A percentile compares a stretch with the other conserved stretches of the same genome.
Evolutionary conservation across 495 filamentous ascomycete species (phyloP).

Genomic region (Neurospora tetrasperma): DNA sequence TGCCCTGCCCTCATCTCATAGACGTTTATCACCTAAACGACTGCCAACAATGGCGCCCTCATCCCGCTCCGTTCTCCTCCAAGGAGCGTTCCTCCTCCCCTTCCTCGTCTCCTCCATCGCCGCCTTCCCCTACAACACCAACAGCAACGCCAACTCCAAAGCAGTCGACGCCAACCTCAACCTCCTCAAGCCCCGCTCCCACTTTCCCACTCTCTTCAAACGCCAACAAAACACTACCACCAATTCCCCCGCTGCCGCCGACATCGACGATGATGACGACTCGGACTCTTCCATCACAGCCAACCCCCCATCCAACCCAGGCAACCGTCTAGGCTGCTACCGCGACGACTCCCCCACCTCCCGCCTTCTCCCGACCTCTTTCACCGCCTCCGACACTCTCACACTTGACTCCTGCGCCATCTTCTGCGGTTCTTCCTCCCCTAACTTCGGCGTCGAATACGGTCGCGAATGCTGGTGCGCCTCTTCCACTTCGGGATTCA

Average conservation of each 20-base stretch:
- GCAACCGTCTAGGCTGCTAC: conserved; percentile 22
- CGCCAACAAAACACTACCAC: background rate
- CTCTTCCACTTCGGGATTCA: background rate
- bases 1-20: background rate
- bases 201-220: background rate
- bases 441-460: conserved; percentile 15
- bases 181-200: background rate
- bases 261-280: background rate
- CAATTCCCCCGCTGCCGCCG: background rate
- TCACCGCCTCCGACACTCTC: conserved; percentile 30
- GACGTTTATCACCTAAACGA: too few relatives aligned
- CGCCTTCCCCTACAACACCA: background rate
- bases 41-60: background rate
- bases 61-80: background rate
- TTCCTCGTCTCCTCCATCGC: background rate
- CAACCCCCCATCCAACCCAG: background rate
- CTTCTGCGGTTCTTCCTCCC: conserved; percentile 32
- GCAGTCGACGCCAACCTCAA: background rate
- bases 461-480: conserved; percentile 19
- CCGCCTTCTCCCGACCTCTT: conserved; percentile 43
- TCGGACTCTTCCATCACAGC: background rate
- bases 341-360: conserved; percentile 15
- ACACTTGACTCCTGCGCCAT: conserved; percentile 44
- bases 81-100: background rate
- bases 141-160: background rate